Conservation (phyloP, 192 early-diverging fungal species). For the Podila verticillata region DNA sequence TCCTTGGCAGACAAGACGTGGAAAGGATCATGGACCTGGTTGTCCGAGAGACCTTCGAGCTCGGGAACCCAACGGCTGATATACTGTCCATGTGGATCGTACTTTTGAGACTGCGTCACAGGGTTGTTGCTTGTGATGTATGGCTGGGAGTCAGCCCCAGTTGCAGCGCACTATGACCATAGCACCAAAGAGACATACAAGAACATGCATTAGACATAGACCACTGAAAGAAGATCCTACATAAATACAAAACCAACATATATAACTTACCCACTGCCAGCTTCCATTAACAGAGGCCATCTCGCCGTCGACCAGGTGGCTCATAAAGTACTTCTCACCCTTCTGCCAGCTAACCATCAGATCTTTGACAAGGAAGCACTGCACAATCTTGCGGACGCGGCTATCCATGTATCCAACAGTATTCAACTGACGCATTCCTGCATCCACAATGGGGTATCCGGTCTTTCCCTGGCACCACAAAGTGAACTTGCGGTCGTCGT, state of each 20-base stretch:
- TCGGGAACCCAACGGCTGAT: conserved; percentile 74
- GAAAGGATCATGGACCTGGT: conserved; percentile 67
- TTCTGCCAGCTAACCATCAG: conserved; percentile 70
- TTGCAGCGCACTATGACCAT: conserved; percentile 58
- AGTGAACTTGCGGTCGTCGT: conserved; percentile 54
- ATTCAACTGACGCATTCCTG: conserved; percentile 72
- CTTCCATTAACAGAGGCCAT: conserved; percentile 76
- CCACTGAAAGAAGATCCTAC: not conserved
- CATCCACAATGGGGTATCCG: conserved; percentile 73
- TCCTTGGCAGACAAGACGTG: conserved; percentile 40
- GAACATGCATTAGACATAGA: not conserved
- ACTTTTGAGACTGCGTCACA: conserved; percentile 48
- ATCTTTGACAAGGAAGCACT: conserved; percentile 59
- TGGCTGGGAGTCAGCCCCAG: conserved; percentile 74
- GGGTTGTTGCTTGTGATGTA: conserved; percentile 78
- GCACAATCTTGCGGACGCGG: conserved; percentile 69
- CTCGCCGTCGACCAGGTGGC: conserved; percentile 74
- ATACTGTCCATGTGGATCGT: conserved; percentile 66
- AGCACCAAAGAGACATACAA: no score
- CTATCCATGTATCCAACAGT: conserved; percentile 71
- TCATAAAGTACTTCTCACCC: conserved; percentile 77
- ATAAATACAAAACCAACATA: not conserved
- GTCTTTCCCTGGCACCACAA: conserved; percentile 74
- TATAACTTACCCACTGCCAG: conserved; percentile 67
- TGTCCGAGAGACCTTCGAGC: conserved; percentile 52